These are phyloP conservation scores for Penicillium macrosclerotiorum DNA, from an alignment of 495 filamentous ascomycete genomes.

Conservation along the genomic window DNA sequence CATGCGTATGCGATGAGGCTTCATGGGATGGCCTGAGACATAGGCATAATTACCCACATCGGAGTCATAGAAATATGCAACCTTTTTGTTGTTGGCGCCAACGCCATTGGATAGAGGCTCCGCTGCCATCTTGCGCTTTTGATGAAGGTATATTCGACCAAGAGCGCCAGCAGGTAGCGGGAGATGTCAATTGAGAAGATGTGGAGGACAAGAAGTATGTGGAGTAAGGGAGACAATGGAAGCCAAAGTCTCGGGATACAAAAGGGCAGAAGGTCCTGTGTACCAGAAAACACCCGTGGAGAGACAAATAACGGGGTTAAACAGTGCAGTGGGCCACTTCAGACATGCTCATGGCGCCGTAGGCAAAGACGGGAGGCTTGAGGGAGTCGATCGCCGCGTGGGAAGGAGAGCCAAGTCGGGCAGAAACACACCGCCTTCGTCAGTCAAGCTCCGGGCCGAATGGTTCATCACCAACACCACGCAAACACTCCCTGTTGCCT, in stretches of 20 bases:
- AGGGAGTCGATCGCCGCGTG: slow-evolving; percentile 26
- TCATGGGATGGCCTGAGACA: slow-evolving; percentile 98
- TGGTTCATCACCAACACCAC: slow-evolving; percentile 6
- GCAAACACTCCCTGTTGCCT: slow-evolving; percentile 4
- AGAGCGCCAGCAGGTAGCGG: neutral
- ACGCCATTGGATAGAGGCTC: slow-evolving; percentile 49
- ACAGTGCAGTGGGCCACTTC: slow-evolving; percentile 8
- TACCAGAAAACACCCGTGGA: slow-evolving; percentile 9
- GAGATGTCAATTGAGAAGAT: slow-evolving; percentile 10
- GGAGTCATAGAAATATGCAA: slow-evolving; percentile 97
- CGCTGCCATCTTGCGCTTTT: slow-evolving; percentile 34
- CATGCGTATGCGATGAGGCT: slow-evolving; percentile 96
- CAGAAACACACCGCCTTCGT: slow-evolving; percentile 30
- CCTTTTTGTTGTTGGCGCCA: slow-evolving; percentile 63
- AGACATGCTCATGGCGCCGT: slow-evolving; percentile 19
- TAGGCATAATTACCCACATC: slow-evolving; percentile 98
- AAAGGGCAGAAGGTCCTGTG: neutral
- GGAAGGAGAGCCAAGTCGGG: slow-evolving; percentile 18
- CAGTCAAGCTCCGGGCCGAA: slow-evolving; percentile 24
- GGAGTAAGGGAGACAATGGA: slow-evolving; percentile 11
- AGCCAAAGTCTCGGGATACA: slow-evolving; percentile 1
- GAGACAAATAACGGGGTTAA: slow-evolving; percentile 5
- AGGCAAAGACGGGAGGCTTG: slow-evolving; percentile 15
- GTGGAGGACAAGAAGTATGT: slow-evolving; percentile 14
- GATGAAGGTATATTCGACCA: neutral